Percentiles rank a stretch among this genome's conserved stretches.
Evolutionary conservation across 345 rosid genomes (phyloP).

Genomic region (Dipteronia sinensis): DNA sequence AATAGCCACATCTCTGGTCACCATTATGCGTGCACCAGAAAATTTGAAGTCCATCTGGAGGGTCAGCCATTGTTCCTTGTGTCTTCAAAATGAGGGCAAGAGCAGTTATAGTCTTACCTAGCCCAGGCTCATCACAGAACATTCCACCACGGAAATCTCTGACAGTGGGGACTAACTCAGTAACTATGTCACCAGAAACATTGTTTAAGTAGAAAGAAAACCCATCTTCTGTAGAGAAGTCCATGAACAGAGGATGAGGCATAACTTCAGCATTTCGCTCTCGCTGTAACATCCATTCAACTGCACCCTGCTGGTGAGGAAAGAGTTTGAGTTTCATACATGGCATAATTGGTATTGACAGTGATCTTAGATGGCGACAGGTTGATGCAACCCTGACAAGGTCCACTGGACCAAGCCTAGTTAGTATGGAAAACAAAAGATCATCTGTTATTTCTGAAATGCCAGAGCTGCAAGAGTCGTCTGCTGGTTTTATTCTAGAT

Average conservation of each 20-base stretch:
- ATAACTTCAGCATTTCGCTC: conserved; percentile 61
- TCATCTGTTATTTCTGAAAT: conserved; percentile 81
- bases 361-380: conserved; percentile 70
- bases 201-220: conserved; percentile 59
- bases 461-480: conserved; percentile 44
- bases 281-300: conserved; percentile 93
- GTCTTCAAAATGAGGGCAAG: conserved; percentile 90
- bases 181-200: conserved; percentile 69
- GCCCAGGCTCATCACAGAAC: conserved; percentile 99
- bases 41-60: conserved; percentile 70
- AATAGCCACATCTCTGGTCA: conserved; percentile 72
- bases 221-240: conserved; percentile 71
- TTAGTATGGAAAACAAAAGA: conserved; percentile 54
- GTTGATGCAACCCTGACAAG: conserved; percentile 71
- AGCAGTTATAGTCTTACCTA: conserved; percentile 94
- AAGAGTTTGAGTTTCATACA: conserved; percentile 85
- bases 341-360: conserved; percentile 73
- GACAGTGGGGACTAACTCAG: conserved; percentile 64
- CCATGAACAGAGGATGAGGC: conserved; percentile 72
- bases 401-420: conserved; percentile 56
- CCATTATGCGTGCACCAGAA: conserved; percentile 74
- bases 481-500: conserved; percentile 51
- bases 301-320: conserved; percentile 94
- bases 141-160: conserved; percentile 90
- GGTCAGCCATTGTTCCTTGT: conserved; percentile 78